Percentiles rank a stretch among this genome's conserved stretches.
Conservation (phyloP, 257 asterid genomes). For the Thymus quinquecostatus region DNA sequence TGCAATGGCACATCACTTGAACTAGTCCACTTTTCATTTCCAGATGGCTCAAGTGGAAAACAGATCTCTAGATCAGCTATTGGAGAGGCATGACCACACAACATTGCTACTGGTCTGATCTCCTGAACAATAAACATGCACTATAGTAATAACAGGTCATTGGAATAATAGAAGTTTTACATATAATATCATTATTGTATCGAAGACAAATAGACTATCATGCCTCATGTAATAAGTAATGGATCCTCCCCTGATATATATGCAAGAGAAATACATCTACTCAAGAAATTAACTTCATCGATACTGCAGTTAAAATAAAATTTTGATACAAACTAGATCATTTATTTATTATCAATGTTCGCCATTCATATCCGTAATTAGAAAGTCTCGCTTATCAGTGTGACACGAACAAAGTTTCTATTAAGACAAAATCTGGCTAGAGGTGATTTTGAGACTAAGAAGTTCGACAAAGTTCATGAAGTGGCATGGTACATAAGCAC, state of each 20-base stretch:
- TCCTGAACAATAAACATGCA: constrained; percentile 58
- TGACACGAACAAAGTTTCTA: constrained; percentile 13
- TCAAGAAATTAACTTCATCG: constrained; percentile 15
- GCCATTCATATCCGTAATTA: constrained; percentile 5
- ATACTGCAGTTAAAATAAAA: not conserved
- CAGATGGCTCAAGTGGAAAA: constrained; percentile 68
- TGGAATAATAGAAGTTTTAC: constrained; percentile 10
- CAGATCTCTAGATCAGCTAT: constrained; percentile 82
- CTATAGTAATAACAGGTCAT: constrained; percentile 17
- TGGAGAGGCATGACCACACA: constrained; percentile 90
- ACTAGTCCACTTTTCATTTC: constrained; percentile 44
- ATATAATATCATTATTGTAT: not conserved
- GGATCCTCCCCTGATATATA: constrained; percentile 7
- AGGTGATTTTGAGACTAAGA: not conserved
- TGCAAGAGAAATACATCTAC: constrained; percentile 14
- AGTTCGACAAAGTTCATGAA: not conserved
- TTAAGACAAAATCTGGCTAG: constrained; percentile 1
- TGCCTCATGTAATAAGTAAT: not conserved
- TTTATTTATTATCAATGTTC: constrained; percentile 4
- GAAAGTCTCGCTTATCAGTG: constrained; percentile 11
- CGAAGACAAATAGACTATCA: not conserved
- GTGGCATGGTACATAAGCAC: constrained; percentile 17
- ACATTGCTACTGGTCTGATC: constrained; percentile 79
- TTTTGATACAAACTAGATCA: not conserved
- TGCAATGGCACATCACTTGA: constrained; percentile 37